Conservation (phyloP, 208 protist species). For the Leishmania turanica region DNA sequence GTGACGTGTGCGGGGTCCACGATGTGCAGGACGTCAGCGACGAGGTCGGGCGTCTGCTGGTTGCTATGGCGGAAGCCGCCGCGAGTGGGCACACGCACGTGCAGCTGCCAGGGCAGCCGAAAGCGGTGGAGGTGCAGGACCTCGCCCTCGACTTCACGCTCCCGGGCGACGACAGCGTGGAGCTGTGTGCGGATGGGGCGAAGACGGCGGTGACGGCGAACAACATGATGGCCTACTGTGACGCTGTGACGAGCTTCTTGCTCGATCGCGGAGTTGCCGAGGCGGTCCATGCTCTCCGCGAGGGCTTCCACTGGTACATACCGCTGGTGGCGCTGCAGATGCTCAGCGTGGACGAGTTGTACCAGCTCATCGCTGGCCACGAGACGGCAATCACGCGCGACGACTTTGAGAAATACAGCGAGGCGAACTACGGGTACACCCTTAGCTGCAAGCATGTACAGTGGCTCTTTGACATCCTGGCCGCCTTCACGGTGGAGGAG, state of each 20-base stretch:
- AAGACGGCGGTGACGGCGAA: constrained; percentile 43
- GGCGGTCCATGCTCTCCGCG: constrained; percentile 56
- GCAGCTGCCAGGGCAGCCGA: constrained; percentile 35
- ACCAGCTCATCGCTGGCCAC: constrained; percentile 61
- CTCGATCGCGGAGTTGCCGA: constrained; percentile 64
- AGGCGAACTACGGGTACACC: constrained; percentile 90
- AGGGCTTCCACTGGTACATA: constrained; percentile 79
- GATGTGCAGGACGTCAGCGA: constrained; percentile 72
- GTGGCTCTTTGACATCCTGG: constrained; percentile 88
- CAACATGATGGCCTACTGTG: constrained; percentile 80
- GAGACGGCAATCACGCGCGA: constrained; percentile 56
- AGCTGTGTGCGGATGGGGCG: constrained; percentile 48
- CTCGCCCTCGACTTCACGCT: constrained; percentile 79
- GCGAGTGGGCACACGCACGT: constrained; percentile 15
- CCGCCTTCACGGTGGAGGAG: constrained; percentile 68
- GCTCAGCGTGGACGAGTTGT: constrained; percentile 70
- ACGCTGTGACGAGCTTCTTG: constrained; percentile 56
- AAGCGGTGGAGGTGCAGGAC: constrained; percentile 47
- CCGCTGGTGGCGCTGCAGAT: constrained; percentile 64
- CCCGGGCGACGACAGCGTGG: constrained; percentile 67
- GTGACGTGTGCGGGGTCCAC: constrained; percentile 65
- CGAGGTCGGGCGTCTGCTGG: constrained; percentile 48
- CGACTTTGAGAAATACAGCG: constrained; percentile 71
- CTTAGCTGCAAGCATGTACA: constrained; percentile 72
- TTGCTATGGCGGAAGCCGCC: constrained; percentile 42